A percentile compares a stretch with the other conserved stretches of the same genome.
phyloP scores from a whole-genome alignment of 441 rosid species.

The Flueggea neowawraea region DNA sequence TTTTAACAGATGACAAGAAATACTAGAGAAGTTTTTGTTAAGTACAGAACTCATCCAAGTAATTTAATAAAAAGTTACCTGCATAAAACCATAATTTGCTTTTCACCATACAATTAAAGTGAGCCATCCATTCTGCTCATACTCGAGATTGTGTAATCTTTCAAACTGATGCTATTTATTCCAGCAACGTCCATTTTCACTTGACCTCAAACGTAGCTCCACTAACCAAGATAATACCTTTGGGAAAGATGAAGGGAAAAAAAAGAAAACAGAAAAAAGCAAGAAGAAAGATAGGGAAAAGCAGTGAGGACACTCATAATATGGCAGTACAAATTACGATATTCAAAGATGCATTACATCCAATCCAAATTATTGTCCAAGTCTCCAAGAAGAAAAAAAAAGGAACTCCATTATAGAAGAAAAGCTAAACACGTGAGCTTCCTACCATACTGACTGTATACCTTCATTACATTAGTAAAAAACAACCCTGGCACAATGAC shows the following conservation, averaged over 20 bases:
- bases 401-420: too few relatives aligned
- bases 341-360: conserved; percentile 3
- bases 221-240: conserved; percentile 35
- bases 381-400: too few relatives aligned
- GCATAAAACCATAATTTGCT: conserved; percentile 25
- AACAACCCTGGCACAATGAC: conserved; percentile 39
- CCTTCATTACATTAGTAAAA: conserved; percentile 37
- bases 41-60: conserved; percentile 17
- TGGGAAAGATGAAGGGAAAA: conserved; percentile 23
- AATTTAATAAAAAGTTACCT: conserved; percentile 44
- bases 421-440: too few relatives aligned
- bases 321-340: conserved; percentile 14
- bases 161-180: conserved; percentile 35
- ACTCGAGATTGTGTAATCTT: conserved; percentile 14
- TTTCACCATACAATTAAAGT: conserved; percentile 24
- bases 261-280: background rate
- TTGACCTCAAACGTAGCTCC: conserved; percentile 47
- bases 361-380: background rate
- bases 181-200: conserved; percentile 45
- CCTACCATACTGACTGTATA: conserved; percentile 24
- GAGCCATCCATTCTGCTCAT: conserved; percentile 35
- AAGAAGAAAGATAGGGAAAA: conserved; percentile 8
- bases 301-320: conserved; percentile 30
- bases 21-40: too few relatives aligned
- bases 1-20: too few relatives aligned